Percentiles rank a stretch among this genome's conserved stretches.
phyloP scores from a whole-genome alignment of 129 eudicot genomes.

The Chrysanthemum lavandulifolium region DNA sequence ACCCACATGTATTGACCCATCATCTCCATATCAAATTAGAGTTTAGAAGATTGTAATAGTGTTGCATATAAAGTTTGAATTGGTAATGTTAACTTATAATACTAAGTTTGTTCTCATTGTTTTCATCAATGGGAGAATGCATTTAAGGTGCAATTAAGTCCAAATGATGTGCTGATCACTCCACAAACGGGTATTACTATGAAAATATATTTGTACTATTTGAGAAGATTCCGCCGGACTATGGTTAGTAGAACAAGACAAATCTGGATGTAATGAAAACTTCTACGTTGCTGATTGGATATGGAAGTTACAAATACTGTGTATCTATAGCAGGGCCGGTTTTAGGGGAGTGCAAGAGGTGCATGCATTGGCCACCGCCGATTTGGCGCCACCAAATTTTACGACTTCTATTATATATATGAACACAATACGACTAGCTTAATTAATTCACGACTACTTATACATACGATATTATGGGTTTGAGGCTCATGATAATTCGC shows the following conservation, averaged over 20 bases:
- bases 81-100: neutral
- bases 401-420: too few species aligned
- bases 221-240: neutral
- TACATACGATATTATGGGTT: too few species aligned
- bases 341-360: too few species aligned
- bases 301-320: too few species aligned
- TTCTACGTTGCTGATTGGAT: too few species aligned
- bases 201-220: neutral
- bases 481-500: too few species aligned
- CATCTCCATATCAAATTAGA: constrained; percentile 18
- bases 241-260: neutral
- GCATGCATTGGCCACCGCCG: too few species aligned
- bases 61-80: neutral
- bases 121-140: constrained; percentile 6
- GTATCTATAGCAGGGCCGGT: too few species aligned
- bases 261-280: neutral
- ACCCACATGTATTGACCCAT: constrained; percentile 23
- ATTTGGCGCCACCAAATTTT: too few species aligned
- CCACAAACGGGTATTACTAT: constrained; percentile 13
- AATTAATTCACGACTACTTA: too few species aligned
- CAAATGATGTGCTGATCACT: constrained; percentile 12
- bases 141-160: constrained; percentile 7
- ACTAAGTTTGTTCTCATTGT: constrained; percentile 1
- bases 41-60: neutral
- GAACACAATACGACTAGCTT: too few species aligned